Base-by-base conservation (phyloP, 1,284 basidiomycete genomes). In the Heterobasidion occidentale region DNA sequence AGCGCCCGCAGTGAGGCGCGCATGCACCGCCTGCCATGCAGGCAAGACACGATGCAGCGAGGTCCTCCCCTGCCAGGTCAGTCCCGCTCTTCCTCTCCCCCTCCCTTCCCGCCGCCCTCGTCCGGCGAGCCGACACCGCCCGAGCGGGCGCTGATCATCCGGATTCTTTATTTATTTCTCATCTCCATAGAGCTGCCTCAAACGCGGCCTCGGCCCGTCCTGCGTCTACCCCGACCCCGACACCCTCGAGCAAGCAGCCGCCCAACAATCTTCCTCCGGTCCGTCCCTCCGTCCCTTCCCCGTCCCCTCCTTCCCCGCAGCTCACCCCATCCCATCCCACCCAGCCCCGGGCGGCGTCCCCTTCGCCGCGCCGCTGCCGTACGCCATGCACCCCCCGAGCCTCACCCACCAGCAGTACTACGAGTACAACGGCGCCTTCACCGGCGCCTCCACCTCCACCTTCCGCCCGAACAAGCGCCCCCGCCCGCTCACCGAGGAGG, bases 161-260 rank as follows among this genome's bases (percentile, higher is more conserved):
- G 49, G 34, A 59, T 59, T 27, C 3, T 27, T 5, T 2, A 2
- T 51, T 54, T 56, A 61, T 36, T 54, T 56, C 44, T 59, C n/a
- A 49, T 34, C 57, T 47, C 19, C 49, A 36, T 69, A 89, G 86
- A 88, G 83, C 68, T 90, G 86, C 64, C 74, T 90, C 62, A 90
- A 90, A 71, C 78, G 88, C 54, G 88, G 88, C 14, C 72, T 89
- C 53, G 86, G 83, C 27, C 69, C 74, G 8, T 68, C 77, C 15
- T 90, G 87, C 64, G 72, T 83, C n/a, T 90, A 90, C 67, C 86
- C 87, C 44, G 87, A 90, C 68, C 85, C 86, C 49, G 87, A 89
- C 61, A 72, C 77, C 14, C 17, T 17, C 14, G 17, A 12, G 14
- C 75, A 78, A 60, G 73, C 77, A 58, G 65, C 71, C 55, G 72